Conservation (phyloP, 1,284 basidiomycete species). For the Bjerkandera adusta region DNA sequence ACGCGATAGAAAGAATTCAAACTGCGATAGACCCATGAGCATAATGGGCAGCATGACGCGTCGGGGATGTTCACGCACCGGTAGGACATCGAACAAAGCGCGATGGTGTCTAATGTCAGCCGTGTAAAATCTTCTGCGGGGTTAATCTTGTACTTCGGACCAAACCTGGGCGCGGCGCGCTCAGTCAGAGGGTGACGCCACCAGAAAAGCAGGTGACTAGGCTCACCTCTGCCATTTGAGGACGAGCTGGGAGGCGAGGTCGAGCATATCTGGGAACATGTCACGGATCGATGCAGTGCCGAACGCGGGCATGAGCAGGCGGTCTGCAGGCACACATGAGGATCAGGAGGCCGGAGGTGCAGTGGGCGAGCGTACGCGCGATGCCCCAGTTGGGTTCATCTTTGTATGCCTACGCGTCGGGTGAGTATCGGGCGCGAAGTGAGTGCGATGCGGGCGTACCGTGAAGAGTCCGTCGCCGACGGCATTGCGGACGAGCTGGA, state of each 20-base stretch:
- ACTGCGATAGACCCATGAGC: conserved; percentile 21
- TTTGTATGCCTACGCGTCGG: conserved; percentile 30
- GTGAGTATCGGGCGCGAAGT: neutral
- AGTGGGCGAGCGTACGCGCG: conserved; percentile 31
- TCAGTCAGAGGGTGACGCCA: neutral
- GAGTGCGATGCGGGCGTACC: conserved; percentile 20
- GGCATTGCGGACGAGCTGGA: conserved; percentile 40
- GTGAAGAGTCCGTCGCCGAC: conserved; percentile 47
- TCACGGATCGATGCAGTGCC: conserved; percentile 42
- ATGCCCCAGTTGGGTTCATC: conserved; percentile 49
- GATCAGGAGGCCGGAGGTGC: neutral
- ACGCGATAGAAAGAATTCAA: conserved; percentile 41
- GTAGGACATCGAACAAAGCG: conserved; percentile 44
- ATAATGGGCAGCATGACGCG: conserved; percentile 2
- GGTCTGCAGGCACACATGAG: conserved; percentile 31
- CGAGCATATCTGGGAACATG: conserved; percentile 52
- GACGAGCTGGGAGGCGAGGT: conserved; percentile 47
- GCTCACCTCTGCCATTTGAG: conserved; percentile 44
- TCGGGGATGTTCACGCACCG: conserved; percentile 27
- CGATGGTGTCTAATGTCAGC: conserved; percentile 46
- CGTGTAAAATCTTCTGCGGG: conserved; percentile 47
- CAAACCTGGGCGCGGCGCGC: conserved; percentile 33
- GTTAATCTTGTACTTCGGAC: conserved; percentile 39
- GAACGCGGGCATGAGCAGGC: conserved; percentile 53
- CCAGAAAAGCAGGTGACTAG: neutral